Evolutionary conservation across 2,329 filamentous ascomycete genomes (phyloP).

Genomic region (Trichoderma hamatum): DNA sequence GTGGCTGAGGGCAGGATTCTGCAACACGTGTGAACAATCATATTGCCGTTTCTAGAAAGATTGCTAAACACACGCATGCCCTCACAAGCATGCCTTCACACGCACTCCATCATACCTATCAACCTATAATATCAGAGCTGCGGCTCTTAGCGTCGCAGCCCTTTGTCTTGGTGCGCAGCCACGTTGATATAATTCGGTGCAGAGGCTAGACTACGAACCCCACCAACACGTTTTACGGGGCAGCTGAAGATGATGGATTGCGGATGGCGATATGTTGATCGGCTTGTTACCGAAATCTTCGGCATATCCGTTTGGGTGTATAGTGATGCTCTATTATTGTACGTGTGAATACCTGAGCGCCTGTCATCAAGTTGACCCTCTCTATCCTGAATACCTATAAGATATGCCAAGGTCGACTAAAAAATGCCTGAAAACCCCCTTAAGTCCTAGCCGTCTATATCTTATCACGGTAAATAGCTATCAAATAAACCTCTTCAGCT

Average conservation of each 20-base stretch:
- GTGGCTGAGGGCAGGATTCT: not conserved
- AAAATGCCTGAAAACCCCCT: not conserved
- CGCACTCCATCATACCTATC: not conserved
- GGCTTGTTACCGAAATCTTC: not conserved
- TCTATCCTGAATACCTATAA: not conserved
- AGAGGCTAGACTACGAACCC: not conserved
- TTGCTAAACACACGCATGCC: not conserved
- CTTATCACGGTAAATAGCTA: not conserved
- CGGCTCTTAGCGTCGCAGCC: not conserved
- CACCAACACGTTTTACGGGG: not conserved
- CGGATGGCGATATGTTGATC: not conserved
- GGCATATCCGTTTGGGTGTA: not conserved
- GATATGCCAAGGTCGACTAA: not conserved
- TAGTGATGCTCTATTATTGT: not conserved
- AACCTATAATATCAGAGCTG: not conserved
- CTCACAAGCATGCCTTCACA: not conserved
- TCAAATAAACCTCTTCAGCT: not conserved
- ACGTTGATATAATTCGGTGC: not conserved
- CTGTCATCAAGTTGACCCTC: not conserved
- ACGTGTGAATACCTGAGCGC: not conserved
- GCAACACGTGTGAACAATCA: conserved; percentile 5
- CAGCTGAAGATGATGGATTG: not conserved
- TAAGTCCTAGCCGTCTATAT: not conserved
- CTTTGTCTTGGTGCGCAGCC: not conserved
- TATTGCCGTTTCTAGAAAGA: conserved; percentile 7